Percentiles rank a stretch among this genome's conserved stretches.
phyloP scores from a whole-genome alignment of 148 eudicot species.

The Chenopodium berlandieri region DNA sequence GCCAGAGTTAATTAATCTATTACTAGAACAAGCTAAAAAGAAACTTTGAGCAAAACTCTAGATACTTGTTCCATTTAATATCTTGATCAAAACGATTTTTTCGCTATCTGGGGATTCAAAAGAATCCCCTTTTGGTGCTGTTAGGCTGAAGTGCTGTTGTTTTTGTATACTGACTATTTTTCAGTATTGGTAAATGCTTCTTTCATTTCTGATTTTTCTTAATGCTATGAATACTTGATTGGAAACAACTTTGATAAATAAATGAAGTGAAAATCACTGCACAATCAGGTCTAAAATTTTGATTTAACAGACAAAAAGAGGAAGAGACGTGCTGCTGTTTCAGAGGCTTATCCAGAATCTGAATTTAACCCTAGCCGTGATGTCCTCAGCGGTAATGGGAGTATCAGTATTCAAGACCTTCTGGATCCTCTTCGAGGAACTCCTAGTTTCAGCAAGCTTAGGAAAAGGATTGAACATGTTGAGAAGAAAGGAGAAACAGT shows the following conservation, averaged over 20 bases:
- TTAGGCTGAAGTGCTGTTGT: neutral
- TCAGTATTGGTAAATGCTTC: neutral
- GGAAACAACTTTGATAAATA: neutral
- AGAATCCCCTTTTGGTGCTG: neutral
- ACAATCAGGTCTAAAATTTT: neutral
- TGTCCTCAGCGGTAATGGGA: slow-evolving; percentile 64
- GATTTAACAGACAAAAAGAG: slow-evolving; percentile 58
- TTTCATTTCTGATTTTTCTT: neutral
- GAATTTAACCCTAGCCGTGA: slow-evolving; percentile 82
- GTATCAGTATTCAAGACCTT: slow-evolving; percentile 71
- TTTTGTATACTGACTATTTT: neutral
- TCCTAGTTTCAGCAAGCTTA: slow-evolving; percentile 53
- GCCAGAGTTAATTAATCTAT: neutral
- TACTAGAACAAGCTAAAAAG: neutral
- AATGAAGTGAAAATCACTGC: neutral
- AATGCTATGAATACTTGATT: neutral
- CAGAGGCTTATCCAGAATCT: slow-evolving; percentile 89
- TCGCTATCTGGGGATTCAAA: neutral
- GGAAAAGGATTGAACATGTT: slow-evolving; percentile 45
- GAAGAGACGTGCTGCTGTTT: slow-evolving; percentile 46
- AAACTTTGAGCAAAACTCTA: neutral
- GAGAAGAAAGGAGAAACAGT: slow-evolving; percentile 46
- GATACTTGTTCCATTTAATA: neutral
- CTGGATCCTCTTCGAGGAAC: slow-evolving; percentile 63
- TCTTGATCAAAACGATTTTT: neutral